A percentile compares a stretch with the other conserved stretches of the same genome.
Evolutionary conservation across 2,329 filamentous ascomycete genomes (phyloP).

Genomic region (Dothiorella sarmentorum): DNA sequence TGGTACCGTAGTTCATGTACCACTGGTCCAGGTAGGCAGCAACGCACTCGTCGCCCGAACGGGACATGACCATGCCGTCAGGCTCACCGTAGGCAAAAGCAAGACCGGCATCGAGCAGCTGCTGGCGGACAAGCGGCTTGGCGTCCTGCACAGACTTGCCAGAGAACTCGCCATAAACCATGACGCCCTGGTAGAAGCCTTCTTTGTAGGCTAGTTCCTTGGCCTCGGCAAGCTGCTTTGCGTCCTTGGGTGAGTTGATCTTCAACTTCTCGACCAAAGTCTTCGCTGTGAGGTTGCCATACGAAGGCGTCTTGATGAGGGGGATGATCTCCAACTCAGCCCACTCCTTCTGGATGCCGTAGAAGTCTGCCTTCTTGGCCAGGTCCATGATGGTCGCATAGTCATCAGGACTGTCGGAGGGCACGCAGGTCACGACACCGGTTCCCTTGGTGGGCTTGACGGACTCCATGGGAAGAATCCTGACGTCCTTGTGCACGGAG

Average conservation of each 20-base stretch:
- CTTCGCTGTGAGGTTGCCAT: slow-evolving; percentile 79
- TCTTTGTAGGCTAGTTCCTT: slow-evolving; percentile 98
- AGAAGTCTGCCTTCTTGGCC: slow-evolving; percentile 92
- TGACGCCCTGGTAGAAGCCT: slow-evolving; percentile 90
- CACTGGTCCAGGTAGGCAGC: slow-evolving; percentile 93
- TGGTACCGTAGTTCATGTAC: slow-evolving; percentile 88
- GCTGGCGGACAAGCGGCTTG: slow-evolving; percentile 77
- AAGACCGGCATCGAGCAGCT: slow-evolving; percentile 70
- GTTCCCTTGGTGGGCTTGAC: slow-evolving; percentile 93
- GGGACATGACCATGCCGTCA: slow-evolving; percentile 80
- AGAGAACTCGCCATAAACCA: slow-evolving; percentile 83
- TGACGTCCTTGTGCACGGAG: slow-evolving; percentile 73
- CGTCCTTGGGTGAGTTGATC: slow-evolving; percentile 94
- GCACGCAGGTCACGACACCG: slow-evolving; percentile 92
- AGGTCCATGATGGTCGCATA: slow-evolving; percentile 86
- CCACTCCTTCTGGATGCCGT: slow-evolving; percentile 96
- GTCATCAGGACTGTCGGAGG: slow-evolving; percentile 93
- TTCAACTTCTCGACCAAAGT: slow-evolving; percentile 87
- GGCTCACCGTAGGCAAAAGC: slow-evolving; percentile 95
- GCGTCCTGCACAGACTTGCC: slow-evolving; percentile 82
- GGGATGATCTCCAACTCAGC: slow-evolving; percentile 84
- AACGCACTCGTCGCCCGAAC: slow-evolving; percentile 89
- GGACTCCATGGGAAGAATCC: slow-evolving; percentile 92
- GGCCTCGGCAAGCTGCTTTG: slow-evolving; percentile 83
- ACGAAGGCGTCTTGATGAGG: slow-evolving; percentile 72